Conservation (phyloP, 169 alveolate species). For the Cryptosporidium sp. region DNA sequence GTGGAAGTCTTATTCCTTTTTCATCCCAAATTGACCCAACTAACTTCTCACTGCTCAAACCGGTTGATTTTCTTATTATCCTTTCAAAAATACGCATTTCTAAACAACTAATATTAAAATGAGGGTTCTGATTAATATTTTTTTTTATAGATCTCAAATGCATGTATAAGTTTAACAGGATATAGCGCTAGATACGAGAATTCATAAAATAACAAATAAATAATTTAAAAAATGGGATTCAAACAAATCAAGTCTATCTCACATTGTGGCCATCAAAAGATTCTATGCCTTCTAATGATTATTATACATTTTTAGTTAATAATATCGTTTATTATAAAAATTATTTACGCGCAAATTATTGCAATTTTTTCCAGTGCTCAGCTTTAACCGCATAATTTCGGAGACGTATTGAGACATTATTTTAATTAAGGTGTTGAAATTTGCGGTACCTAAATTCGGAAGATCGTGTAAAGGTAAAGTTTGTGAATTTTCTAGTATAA, state of each 20-base stretch:
- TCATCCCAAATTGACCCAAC: constrained; percentile 31
- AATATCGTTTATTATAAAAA: background rate
- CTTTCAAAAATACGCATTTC: background rate
- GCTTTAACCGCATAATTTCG: constrained; percentile 6
- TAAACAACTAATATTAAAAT: background rate
- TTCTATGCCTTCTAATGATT: background rate
- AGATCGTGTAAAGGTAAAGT: constrained; percentile 1
- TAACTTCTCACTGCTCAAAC: background rate
- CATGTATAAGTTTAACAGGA: constrained; percentile 1
- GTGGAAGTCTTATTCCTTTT: constrained; percentile 44
- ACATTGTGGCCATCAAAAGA: background rate
- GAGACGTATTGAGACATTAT: constrained; percentile 25
- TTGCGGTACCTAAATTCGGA: constrained; percentile 5
- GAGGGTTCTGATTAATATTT: background rate
- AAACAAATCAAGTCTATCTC: background rate
- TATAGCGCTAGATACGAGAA: constrained; percentile 15
- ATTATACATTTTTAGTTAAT: background rate
- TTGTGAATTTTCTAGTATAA: background rate
- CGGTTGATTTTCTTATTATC: background rate
- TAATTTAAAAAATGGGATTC: background rate
- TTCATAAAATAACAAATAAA: background rate
- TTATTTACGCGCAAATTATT: constrained; percentile 16
- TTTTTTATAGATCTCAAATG: constrained; percentile 12
- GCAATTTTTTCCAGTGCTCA: background rate
- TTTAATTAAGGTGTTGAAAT: background rate